Percentiles rank a stretch among this genome's conserved stretches.
phyloP scores from a whole-genome alignment of 768 basidiomycete genomes.

The Lentinula guzmanii region DNA sequence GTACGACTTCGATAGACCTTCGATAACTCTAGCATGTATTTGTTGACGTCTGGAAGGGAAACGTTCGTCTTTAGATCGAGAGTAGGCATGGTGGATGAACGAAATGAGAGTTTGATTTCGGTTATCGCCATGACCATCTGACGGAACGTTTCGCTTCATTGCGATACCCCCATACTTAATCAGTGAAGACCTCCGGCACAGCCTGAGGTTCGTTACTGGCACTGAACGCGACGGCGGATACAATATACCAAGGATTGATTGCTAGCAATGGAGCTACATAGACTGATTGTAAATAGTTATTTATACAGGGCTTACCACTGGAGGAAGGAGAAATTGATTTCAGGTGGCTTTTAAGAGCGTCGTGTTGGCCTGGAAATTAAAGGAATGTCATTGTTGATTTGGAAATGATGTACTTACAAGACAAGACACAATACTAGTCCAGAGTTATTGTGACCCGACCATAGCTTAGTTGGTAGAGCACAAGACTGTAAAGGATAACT shows the following conservation, averaged over 20 bases:
- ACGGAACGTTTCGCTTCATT: too few relatives aligned
- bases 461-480: slow-evolving; percentile 52
- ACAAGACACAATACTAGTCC: too few relatives aligned
- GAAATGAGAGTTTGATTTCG: too few relatives aligned
- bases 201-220: slow-evolving; percentile 56
- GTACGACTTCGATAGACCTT: background rate
- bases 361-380: slow-evolving; percentile 31
- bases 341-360: slow-evolving; percentile 32
- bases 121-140: too few relatives aligned
- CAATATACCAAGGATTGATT: slow-evolving; percentile 52
- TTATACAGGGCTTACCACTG: too few relatives aligned
- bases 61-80: background rate
- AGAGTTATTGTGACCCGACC: slow-evolving; percentile 15
- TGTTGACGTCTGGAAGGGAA: background rate
- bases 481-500: slow-evolving; percentile 35
- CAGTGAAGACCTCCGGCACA: slow-evolving; percentile 43
- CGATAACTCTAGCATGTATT: background rate
- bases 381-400: slow-evolving; percentile 9
- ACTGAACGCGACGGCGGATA: slow-evolving; percentile 51
- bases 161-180: too few relatives aligned
- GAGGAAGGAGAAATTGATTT: slow-evolving; percentile 37
- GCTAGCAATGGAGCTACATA: background rate
- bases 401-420: too few relatives aligned
- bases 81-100: background rate
- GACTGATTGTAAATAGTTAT: slow-evolving; percentile 4